Conservation (phyloP, 805 yeast species). For the Dipodascopsis tothii region DNA sequence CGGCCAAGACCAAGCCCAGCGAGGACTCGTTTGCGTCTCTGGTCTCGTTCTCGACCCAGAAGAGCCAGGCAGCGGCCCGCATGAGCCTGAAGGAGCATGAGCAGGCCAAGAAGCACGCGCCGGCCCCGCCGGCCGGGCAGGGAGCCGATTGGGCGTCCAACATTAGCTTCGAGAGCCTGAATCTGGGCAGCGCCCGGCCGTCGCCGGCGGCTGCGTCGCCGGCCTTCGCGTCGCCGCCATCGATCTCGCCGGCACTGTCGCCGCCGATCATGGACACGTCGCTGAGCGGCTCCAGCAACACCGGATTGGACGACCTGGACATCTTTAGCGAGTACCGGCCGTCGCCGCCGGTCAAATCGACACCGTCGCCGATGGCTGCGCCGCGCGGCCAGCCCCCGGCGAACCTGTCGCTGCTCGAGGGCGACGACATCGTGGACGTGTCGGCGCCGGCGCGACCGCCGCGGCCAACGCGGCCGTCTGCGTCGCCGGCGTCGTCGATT, state of each 20-base stretch:
- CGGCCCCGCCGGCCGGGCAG: not conserved
- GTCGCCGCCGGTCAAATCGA: not conserved
- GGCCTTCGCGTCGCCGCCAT: too few species aligned
- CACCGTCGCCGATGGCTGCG: too few species aligned
- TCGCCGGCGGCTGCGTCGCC: too few species aligned
- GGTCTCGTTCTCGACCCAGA: constrained; percentile 16
- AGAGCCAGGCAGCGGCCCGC: constrained; percentile 7
- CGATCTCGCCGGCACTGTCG: too few species aligned
- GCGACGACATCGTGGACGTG: not conserved
- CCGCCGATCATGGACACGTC: too few species aligned
- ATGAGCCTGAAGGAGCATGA: constrained; percentile 10
- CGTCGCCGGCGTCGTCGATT: not conserved
- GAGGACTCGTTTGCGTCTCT: constrained; percentile 22
- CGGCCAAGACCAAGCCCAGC: not conserved
- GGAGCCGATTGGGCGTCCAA: not conserved
- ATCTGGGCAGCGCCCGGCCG: too few species aligned
- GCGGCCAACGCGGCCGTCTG: not conserved
- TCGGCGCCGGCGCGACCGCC: not conserved
- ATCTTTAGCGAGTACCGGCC: not conserved
- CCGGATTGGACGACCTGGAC: not conserved
- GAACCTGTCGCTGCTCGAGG: not conserved
- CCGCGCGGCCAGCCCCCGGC: too few species aligned
- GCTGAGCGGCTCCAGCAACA: too few species aligned
- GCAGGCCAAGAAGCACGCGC: constrained; percentile 2
- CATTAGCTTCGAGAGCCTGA: not conserved